Evolutionary conservation across 1,139 yeast genomes (phyloP), one percentile per base, ranked within the genome.

Genomic region (Yamadazyma conglobata): DNA sequence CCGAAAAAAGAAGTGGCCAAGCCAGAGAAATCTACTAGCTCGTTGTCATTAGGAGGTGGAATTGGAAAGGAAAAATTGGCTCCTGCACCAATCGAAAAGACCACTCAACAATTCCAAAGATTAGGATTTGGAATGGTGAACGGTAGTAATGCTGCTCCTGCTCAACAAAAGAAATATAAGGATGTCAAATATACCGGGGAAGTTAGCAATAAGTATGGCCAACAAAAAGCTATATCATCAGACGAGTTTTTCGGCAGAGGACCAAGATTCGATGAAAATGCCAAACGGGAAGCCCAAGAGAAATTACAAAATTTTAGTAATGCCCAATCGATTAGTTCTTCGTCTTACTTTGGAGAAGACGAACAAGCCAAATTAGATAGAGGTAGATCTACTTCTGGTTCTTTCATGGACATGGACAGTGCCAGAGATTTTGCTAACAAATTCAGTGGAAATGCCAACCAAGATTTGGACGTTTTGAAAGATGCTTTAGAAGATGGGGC

Each of bases 401-500:
- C 60, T 10, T 48, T 63, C 28, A 51, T 59, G 14, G 60, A 55
- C 24, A 53, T 80, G 38, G 88, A 80, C 48, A 61, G 70, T 38
- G 85, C 85, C 7, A 65, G 81, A 42, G 87, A 80, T 34, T 65
- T 82, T 54, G 89, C 89, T 3, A 73, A 75, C 22, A 69, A 76
- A 39, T 80, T 83, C 44, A 64, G 78, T 28, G 83, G 78, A 32
- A 77, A 85, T 47, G 85, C 94, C 24, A 86, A 84, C 45, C 95
- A 89, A 48, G 97, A 91, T 57, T 64, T 91, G 55, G 87, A 83
- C 34, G 87, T 81, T 28, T 64, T 91, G 51, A 88, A 85, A 60
- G 95, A 86, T 57, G 96, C 89, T n/a, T 71, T 91, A 43, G 97
- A 89, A 57, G 88, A 79, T 44, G 97, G 97, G 38, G 96, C 96